Percentiles rank a stretch among this genome's conserved stretches.
phyloP scores from a whole-genome alignment of 495 filamentous ascomycete species.

The Penicillium steckii region DNA sequence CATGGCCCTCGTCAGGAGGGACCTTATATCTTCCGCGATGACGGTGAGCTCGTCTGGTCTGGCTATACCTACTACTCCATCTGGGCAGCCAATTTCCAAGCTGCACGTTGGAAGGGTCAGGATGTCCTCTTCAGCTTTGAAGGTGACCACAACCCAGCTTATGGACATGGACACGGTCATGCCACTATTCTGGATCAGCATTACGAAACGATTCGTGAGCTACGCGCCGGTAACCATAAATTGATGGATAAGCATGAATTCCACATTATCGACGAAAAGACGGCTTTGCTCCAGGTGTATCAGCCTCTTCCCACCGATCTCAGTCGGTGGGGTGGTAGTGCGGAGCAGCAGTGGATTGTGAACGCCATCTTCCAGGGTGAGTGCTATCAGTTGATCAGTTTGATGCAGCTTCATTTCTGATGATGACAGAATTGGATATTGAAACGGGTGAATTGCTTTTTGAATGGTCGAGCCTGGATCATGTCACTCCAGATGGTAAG shows the following conservation, averaged over 20 bases:
- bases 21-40: constrained; percentile 54
- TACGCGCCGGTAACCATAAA: constrained; percentile 52
- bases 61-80: constrained; percentile 54
- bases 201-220: constrained; percentile 53
- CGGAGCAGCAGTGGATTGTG: constrained; percentile 43
- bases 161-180: constrained; percentile 55
- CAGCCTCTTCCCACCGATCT: constrained; percentile 37
- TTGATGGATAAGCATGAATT: constrained; percentile 56
- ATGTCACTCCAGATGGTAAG: constrained; percentile 44
- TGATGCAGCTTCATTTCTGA: background rate
- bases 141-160: constrained; percentile 52
- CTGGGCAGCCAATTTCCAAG: constrained; percentile 50
- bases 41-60: constrained; percentile 56
- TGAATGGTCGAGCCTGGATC: constrained; percentile 42
- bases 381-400: background rate
- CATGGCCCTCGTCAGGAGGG: constrained; percentile 55
- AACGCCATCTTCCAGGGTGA: constrained; percentile 43
- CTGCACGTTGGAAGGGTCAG: constrained; percentile 48
- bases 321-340: constrained; percentile 32
- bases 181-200: constrained; percentile 50
- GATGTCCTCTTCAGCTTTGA: constrained; percentile 55
- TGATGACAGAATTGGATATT: constrained; percentile 34
- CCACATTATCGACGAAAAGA: constrained; percentile 44
- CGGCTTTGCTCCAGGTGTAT: constrained; percentile 41
- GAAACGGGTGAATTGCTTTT: constrained; percentile 39